Percentiles rank a stretch among this genome's conserved stretches.
Evolutionary conservation across 805 yeast genomes (phyloP).

Genomic region (Maudiozyma bulderi): DNA sequence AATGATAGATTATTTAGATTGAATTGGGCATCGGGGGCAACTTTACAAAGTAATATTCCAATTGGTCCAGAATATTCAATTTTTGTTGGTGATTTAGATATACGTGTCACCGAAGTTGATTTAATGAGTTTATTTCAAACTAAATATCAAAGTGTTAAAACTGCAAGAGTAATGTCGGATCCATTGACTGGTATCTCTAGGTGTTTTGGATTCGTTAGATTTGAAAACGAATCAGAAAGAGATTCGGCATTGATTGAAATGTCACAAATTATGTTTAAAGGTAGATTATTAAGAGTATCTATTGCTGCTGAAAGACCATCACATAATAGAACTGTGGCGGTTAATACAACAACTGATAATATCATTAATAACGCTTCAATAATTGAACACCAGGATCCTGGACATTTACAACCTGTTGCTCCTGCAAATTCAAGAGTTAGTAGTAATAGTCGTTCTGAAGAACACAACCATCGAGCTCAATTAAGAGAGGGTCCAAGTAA

Average conservation of each 20-base stretch:
- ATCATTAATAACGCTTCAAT: conserved; percentile 9
- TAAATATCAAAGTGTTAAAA: conserved; percentile 55
- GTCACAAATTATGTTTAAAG: conserved; percentile 77
- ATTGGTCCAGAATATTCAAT: conserved; percentile 68
- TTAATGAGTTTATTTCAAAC: conserved; percentile 61
- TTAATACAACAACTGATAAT: conserved; percentile 61
- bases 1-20: conserved; percentile 56
- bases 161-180: conserved; percentile 80
- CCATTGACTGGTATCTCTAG: conserved; percentile 69
- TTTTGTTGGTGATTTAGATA: conserved; percentile 76
- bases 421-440: no score
- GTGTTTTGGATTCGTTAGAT: conserved; percentile 75
- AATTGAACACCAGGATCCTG: conserved; percentile 5
- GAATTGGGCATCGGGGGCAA: conserved; percentile 82
- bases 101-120: conserved; percentile 74
- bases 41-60: conserved; percentile 58
- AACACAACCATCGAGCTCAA: background rate
- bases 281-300: conserved; percentile 68
- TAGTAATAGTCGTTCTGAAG: no score
- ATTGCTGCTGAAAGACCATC: conserved; percentile 4
- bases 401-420: background rate
- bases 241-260: conserved; percentile 58
- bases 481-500: background rate
- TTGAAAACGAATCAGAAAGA: conserved; percentile 60
- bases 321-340: background rate